Conservation (phyloP, 129 eudicot species). For the Arctium lappa region DNA sequence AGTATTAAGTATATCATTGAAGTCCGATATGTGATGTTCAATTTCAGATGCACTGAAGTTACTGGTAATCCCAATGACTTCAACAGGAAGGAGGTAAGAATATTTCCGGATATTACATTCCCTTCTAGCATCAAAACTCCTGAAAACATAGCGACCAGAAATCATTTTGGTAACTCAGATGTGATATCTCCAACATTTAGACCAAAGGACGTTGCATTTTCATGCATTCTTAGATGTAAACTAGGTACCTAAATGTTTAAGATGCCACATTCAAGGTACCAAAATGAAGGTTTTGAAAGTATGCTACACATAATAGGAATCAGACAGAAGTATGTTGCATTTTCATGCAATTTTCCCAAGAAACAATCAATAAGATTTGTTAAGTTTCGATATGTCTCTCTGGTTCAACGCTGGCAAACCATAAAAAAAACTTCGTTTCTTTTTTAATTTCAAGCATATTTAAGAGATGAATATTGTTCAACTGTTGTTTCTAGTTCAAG, state of each 20-base stretch:
- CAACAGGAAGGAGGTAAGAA: constrained; percentile 94
- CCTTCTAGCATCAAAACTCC: constrained; percentile 95
- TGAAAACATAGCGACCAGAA: constrained; percentile 27
- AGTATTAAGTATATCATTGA: constrained; percentile 54
- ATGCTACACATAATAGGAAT: not conserved
- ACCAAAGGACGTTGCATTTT: too few species aligned
- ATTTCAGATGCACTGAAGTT: constrained; percentile 54
- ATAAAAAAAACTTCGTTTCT: not conserved
- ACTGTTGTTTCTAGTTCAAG: not conserved
- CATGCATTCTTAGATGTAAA: too few species aligned
- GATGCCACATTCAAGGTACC: not conserved
- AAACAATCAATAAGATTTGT: not conserved
- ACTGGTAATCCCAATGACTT: constrained; percentile 68
- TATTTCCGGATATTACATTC: constrained; percentile 87
- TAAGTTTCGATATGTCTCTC: not conserved
- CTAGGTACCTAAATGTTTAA: too few species aligned
- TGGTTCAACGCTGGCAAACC: not conserved
- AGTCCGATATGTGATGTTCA: constrained; percentile 64
- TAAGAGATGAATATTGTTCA: not conserved
- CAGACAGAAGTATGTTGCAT: not conserved
- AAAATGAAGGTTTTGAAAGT: not conserved
- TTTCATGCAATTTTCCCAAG: not conserved
- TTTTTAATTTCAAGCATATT: not conserved
- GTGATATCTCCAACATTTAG: too few species aligned
- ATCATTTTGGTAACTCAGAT: not conserved